phyloP scores from a whole-genome alignment of 495 filamentous ascomycete genomes.

The Neurospora hispaniola region DNA sequence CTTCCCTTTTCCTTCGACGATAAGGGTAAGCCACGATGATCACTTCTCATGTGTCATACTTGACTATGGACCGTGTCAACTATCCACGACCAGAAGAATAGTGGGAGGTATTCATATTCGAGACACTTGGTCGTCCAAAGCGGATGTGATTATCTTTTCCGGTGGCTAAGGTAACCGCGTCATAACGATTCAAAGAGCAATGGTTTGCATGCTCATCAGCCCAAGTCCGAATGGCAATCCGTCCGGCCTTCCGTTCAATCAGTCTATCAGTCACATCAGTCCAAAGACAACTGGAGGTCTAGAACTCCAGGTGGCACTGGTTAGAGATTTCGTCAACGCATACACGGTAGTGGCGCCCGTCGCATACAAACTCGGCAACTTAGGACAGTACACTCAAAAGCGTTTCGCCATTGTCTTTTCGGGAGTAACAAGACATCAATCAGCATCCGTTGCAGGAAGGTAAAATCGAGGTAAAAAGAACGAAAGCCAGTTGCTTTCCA shows the following conservation, averaged over 20 bases:
- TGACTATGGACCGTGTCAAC: conserved; percentile 4
- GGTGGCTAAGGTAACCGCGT: neutral
- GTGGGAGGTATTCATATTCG: conserved; percentile 2
- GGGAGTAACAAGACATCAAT: neutral
- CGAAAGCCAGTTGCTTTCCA: neutral
- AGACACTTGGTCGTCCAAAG: neutral
- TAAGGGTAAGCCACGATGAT: conserved; percentile 50
- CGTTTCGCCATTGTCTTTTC: neutral
- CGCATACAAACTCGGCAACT: neutral
- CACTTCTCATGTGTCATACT: conserved; percentile 13
- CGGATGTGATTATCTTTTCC: neutral
- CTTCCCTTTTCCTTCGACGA: conserved; percentile 36
- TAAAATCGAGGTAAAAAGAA: neutral
- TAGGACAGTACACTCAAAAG: neutral
- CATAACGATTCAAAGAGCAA: neutral
- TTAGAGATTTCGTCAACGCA: neutral
- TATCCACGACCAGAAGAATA: neutral
- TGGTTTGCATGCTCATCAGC: neutral
- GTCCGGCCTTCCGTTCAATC: neutral
- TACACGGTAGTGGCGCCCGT: neutral
- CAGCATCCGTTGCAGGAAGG: neutral
- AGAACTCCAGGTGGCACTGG: neutral
- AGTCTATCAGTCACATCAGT: neutral
- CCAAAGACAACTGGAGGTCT: neutral
- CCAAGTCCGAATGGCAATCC: neutral